Conservation (phyloP, 768 basidiomycete genomes). For the Mycena filopes region DNA sequence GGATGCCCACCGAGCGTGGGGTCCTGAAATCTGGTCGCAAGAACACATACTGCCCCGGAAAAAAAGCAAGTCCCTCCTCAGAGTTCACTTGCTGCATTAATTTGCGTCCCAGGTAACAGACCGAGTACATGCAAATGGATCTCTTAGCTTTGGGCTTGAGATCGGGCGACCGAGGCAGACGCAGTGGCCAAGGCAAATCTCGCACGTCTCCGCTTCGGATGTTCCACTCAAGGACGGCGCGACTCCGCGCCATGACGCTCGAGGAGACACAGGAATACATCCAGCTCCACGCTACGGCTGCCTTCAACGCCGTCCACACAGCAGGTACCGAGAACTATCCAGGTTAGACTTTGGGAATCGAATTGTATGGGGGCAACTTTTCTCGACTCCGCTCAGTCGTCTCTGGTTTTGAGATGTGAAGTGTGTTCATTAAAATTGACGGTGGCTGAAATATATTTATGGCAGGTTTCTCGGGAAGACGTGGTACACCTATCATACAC, state of each 20-base stretch:
- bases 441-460: neutral
- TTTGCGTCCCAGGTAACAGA: constrained; percentile 21
- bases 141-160: constrained; percentile 63
- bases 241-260: constrained; percentile 42
- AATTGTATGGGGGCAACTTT: constrained; percentile 50
- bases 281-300: constrained; percentile 53
- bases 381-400: too few species aligned
- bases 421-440: neutral
- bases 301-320: constrained; percentile 52
- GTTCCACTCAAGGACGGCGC: constrained; percentile 27
- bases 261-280: constrained; percentile 50
- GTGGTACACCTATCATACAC: neutral
- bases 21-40: constrained; percentile 54
- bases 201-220: constrained; percentile 42
- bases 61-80: constrained; percentile 40
- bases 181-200: constrained; percentile 42
- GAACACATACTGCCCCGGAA: constrained; percentile 62
- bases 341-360: constrained; percentile 69
- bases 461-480: neutral
- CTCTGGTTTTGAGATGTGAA: neutral
- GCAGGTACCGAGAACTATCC: too few species aligned
- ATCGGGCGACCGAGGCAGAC: constrained; percentile 42
- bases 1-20: constrained; percentile 45
- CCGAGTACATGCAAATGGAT: constrained; percentile 32
- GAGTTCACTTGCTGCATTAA: neutral